Evolutionary conservation across 2,329 filamentous ascomycete species (phyloP), one percentile per base, ranked within the genome.

Genomic region (Aspergillus sclerotialis): DNA sequence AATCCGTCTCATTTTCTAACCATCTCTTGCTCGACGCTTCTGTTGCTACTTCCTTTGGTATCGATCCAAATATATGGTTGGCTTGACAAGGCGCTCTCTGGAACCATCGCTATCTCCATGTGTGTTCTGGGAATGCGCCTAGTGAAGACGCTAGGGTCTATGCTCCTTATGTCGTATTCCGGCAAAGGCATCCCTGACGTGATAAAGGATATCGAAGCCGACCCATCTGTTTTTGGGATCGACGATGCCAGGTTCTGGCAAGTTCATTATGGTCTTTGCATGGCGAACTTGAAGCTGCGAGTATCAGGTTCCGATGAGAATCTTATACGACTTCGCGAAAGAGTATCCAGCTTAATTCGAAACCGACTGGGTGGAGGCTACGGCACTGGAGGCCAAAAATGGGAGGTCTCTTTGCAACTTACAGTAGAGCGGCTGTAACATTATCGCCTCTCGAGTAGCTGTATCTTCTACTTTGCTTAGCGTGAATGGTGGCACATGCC

Each of bases 241-340:
- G 86, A 95, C 38, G 89, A 95, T 53, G 90, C 89, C 2, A 81
- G 88, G 55, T 94, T 98, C 61, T 98, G 92, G 92, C 92, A 98
- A 67, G 92, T 95, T 10, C 92, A 98, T 63, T 95, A 96, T 58
- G 89, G 90, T 2, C 70, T 96, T 26, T 94, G 88, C 55, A 94
- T 96, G 83, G 92, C 92, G 7, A 95, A 93, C 56, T 61, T 98
- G 46, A 93, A 87, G 60, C 63, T 98, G 13, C 75, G 80, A 39
- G 76, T 94, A 16, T 57, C 65, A 38, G 82, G 80, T 4, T 80
- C 84, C 28, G 86, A 92, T 41, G 76, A 82, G 10, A 75, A 80
- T 5, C 67, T 93, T 39, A 72, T 73, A 38, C 82, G 82, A 50
- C 63, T 96, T 44, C 76, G 89, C 38, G 80, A 84, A 43, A 79